Evolutionary conservation across 2,329 filamentous ascomycete species (phyloP).

Genomic region (Ceratocystis huliohia): DNA sequence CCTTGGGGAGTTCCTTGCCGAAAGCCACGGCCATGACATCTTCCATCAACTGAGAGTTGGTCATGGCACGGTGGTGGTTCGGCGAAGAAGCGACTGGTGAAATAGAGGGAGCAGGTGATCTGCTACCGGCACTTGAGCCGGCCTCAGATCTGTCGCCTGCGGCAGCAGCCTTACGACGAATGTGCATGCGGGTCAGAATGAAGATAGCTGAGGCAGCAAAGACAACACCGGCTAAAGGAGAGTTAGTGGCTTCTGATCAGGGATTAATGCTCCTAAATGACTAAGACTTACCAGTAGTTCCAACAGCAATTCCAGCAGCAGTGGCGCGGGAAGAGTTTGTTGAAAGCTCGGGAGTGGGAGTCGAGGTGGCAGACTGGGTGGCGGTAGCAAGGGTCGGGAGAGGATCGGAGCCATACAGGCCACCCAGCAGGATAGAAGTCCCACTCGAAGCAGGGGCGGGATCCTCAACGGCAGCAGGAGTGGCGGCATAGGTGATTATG

Average conservation of each 20-base stretch:
- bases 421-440: not conserved
- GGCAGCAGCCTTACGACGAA: constrained; percentile 9
- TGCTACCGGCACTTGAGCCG: not conserved
- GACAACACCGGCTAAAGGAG: constrained; percentile 16
- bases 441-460: not conserved
- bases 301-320: constrained; percentile 19
- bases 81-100: constrained; percentile 13
- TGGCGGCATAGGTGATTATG: constrained; percentile 10
- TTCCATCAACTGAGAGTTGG: constrained; percentile 18
- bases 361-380: not conserved
- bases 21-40: constrained; percentile 17
- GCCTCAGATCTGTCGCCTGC: constrained; percentile 1
- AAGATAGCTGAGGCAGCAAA: constrained; percentile 18
- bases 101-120: not conserved
- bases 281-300: constrained; percentile 18
- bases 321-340: constrained; percentile 8
- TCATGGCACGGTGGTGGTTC: constrained; percentile 13
- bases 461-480: not conserved
- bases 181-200: constrained; percentile 15
- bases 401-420: not conserved
- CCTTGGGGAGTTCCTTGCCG: not conserved
- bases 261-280: not conserved
- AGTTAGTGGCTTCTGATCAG: not conserved
- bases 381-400: not conserved
- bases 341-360: not conserved